These are phyloP conservation scores for Botrytis sinoallii DNA, from an alignment of 2,329 filamentous ascomycete genomes.

Conservation along the genomic window DNA sequence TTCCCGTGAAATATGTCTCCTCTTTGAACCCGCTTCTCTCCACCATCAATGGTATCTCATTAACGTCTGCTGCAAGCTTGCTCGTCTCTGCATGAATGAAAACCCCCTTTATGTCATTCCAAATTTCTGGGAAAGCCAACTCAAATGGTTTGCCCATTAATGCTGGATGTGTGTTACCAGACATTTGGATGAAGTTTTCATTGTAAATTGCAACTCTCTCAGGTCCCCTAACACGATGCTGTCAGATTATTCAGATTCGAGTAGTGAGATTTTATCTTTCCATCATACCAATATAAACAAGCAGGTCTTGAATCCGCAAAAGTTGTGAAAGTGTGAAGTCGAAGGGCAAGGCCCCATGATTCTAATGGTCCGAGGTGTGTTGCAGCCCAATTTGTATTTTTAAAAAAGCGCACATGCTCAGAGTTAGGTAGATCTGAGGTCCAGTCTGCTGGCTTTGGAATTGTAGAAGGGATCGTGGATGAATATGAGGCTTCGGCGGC, in stretches of 20 bases:
- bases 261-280: neutral
- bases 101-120: conserved; percentile 21
- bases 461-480: neutral
- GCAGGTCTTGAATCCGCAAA: conserved; percentile 30
- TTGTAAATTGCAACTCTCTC: conserved; percentile 33
- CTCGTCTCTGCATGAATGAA: conserved; percentile 27
- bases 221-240: conserved; percentile 26
- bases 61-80: conserved; percentile 26
- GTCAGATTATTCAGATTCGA: conserved; percentile 1
- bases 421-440: conserved; percentile 24
- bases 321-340: conserved; percentile 27
- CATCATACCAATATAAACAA: conserved; percentile 30
- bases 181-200: conserved; percentile 29
- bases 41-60: conserved; percentile 31
- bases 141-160: conserved; percentile 29
- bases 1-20: conserved; percentile 34
- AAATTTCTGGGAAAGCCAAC: conserved; percentile 28
- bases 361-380: conserved; percentile 27
- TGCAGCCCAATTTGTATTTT: conserved; percentile 28
- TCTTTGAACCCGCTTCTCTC: conserved; percentile 30
- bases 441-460: conserved; percentile 23
- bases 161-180: conserved; percentile 29
- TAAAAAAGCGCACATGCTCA: conserved; percentile 30
- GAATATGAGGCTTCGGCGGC: too few relatives aligned
- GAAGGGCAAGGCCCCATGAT: conserved; percentile 26